Percentiles rank a stretch among this genome's conserved stretches.
Evolutionary conservation across 768 basidiomycete genomes (phyloP).

Genomic region (Austroboletus eburneus): DNA sequence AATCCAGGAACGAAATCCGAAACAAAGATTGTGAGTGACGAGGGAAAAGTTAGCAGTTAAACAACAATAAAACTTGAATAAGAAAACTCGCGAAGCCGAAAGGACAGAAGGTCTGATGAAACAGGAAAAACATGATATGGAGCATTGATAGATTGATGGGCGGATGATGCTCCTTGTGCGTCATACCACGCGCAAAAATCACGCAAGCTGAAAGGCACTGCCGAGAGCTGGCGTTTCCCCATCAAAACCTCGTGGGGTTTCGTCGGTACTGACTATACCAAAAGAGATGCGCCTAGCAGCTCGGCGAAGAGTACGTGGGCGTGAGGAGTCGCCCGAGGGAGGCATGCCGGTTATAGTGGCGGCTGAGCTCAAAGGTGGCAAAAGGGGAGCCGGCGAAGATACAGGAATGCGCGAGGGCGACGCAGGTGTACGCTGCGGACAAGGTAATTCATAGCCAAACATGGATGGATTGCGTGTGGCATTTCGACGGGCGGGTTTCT

Average conservation of each 20-base stretch:
- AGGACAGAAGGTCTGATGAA: background rate
- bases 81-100: background rate
- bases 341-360: slow-evolving; percentile 8
- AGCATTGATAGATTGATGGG: slow-evolving; percentile 10
- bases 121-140: slow-evolving; percentile 1
- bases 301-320: slow-evolving; percentile 28
- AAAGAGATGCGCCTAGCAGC: slow-evolving; percentile 64
- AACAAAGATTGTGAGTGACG: slow-evolving; percentile 5
- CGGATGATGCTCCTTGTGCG: slow-evolving; percentile 4
- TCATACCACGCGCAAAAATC: slow-evolving; percentile 12
- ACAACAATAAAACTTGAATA: background rate
- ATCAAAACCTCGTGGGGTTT: slow-evolving; percentile 18
- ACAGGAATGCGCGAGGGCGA: slow-evolving; percentile 30
- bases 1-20: background rate
- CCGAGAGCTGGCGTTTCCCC: slow-evolving; percentile 45
- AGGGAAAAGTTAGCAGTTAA: background rate
- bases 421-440: slow-evolving; percentile 34
- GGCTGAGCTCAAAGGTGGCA: slow-evolving; percentile 9
- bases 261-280: slow-evolving; percentile 43
- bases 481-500: slow-evolving; percentile 38
- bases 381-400: slow-evolving; percentile 25
- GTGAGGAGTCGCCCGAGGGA: slow-evolving; percentile 15
- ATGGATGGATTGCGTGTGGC: slow-evolving; percentile 60
- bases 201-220: slow-evolving; percentile 70
- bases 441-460: slow-evolving; percentile 62